These are phyloP conservation scores for Hypoxylon sp. DNA, from an alignment of 2,329 filamentous ascomycete species.

Conservation along the genomic window DNA sequence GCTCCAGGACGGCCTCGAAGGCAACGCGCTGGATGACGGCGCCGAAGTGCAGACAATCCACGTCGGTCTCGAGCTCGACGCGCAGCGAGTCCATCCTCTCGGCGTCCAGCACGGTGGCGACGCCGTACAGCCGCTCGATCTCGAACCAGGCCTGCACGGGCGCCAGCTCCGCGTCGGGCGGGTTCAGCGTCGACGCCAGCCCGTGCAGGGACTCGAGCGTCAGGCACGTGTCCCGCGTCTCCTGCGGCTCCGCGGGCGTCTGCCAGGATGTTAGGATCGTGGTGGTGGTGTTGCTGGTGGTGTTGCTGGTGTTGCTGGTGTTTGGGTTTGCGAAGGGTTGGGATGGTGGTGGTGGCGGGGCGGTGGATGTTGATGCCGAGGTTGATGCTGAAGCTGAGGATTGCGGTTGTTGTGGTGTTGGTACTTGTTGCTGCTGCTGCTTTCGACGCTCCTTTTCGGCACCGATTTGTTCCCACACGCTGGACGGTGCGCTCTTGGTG, in stretches of 20 bases:
- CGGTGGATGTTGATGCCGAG: not conserved
- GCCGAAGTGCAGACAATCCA: conserved; percentile 58
- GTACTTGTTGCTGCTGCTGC: not conserved
- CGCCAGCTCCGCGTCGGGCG: conserved; percentile 54
- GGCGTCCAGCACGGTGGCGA: conserved; percentile 49
- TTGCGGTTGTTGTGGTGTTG: not conserved
- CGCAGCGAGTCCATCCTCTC: conserved; percentile 51
- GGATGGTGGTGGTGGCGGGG: not conserved
- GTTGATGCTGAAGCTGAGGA: no score
- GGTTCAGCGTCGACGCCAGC: conserved; percentile 57
- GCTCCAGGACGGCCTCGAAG: conserved; percentile 56
- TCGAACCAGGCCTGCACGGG: conserved; percentile 66
- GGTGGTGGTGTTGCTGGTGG: conserved; percentile 1
- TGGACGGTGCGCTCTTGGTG: conserved; percentile 24
- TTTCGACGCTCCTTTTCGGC: conserved; percentile 15
- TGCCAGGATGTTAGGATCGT: conserved; percentile 22
- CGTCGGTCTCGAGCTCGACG: conserved; percentile 53
- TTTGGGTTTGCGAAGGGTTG: not conserved
- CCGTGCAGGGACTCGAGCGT: conserved; percentile 54
- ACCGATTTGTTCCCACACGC: conserved; percentile 28
- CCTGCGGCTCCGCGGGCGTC: conserved; percentile 19
- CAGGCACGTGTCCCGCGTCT: conserved; percentile 44
- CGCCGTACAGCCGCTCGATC: conserved; percentile 53
- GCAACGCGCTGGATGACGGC: conserved; percentile 56
- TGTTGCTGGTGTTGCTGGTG: not conserved